These are phyloP conservation scores for Amphirosellinia nigrospora DNA, from an alignment of 495 filamentous ascomycete species.

Conservation along the genomic window DNA sequence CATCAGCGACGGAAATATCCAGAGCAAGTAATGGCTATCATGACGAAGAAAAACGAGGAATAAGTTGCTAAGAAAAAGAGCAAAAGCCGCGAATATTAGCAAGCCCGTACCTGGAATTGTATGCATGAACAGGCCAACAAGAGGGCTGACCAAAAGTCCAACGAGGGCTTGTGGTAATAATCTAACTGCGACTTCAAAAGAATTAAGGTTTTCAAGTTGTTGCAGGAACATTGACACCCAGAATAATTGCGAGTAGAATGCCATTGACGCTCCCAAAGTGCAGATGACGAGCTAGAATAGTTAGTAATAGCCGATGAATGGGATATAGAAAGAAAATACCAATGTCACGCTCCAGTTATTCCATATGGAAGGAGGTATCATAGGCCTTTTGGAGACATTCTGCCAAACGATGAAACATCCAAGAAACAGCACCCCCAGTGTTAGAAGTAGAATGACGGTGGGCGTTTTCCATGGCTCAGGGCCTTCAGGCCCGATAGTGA, in stretches of 20 bases:
- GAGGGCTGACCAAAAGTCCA: slow-evolving; percentile 44
- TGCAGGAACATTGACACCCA: slow-evolving; percentile 50
- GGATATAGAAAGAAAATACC: slow-evolving; percentile 24
- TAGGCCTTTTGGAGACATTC: slow-evolving; percentile 38
- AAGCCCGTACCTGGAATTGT: slow-evolving; percentile 39
- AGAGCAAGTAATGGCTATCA: slow-evolving; percentile 41
- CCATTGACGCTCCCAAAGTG: slow-evolving; percentile 42
- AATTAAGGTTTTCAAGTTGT: slow-evolving; percentile 38
- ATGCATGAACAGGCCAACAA: slow-evolving; percentile 43
- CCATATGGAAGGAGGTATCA: slow-evolving; percentile 45
- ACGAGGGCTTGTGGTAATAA: slow-evolving; percentile 44
- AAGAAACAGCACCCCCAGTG: slow-evolving; percentile 59
- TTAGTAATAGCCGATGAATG: neutral
- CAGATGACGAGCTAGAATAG: slow-evolving; percentile 36
- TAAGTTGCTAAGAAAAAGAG: slow-evolving; percentile 40
- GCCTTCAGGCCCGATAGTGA: slow-evolving; percentile 43
- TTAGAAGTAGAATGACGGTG: slow-evolving; percentile 62
- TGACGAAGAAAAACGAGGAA: slow-evolving; percentile 43
- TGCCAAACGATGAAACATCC: slow-evolving; percentile 63
- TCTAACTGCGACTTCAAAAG: slow-evolving; percentile 42
- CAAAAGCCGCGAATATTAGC: slow-evolving; percentile 34
- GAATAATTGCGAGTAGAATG: slow-evolving; percentile 47
- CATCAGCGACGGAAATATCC: slow-evolving; percentile 44
- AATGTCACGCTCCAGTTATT: slow-evolving; percentile 42
- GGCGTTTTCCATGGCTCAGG: slow-evolving; percentile 62